Evolutionary conservation across 148 eudicot genomes (phyloP), one percentile per base, ranked within the genome.

Genomic region (Nepenthes gracilis): DNA sequence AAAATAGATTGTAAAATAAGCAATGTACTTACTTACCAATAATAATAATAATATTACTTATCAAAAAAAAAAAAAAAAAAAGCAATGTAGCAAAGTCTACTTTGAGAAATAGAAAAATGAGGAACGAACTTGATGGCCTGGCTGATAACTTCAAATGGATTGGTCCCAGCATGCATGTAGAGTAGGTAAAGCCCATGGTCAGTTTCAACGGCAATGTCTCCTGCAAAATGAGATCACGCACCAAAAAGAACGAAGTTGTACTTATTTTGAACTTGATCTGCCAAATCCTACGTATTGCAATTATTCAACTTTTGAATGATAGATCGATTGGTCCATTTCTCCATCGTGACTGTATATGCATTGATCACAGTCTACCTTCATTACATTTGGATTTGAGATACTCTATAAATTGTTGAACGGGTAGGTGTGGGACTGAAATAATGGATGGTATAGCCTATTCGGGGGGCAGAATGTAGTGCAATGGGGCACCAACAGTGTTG

Each of bases 161-260:
- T 85, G 47, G 87, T 85, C 58, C 95, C 97, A 62, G 92, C 82
- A 68, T 91, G 92, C 80, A 83, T 70, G 73, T 91, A 91, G 62
- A 91, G 90, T 71, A 87, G 89, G 67, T 78, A 65, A 69, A 76
- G 77, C 43, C 92, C 97, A 67, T 81, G 85, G 70, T 67, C 73
- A 57, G 95, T 91, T 74, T 79, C 78, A 47, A 91, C 83, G 59
- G 95, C 78, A 65, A 70, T 65, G 71, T 90, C 97, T 59, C 97
- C 94, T 89, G 87, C 75, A 83, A 79, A 77, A 55, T 61, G 64
- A 69, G 60, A 71, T 63, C 64, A 80, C 67, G 63, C 62, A 71
- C 68, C 70, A 70, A 68, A 71, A 75, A 54, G 71, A 67, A 58
- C 53, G 8, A 49, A 59, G 66, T 78, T 57, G 68, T 70, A 70